Evolutionary conservation across 331 rosid genomes (phyloP), one percentile per base, ranked within the genome.

Genomic region (Malus hybrid): DNA sequence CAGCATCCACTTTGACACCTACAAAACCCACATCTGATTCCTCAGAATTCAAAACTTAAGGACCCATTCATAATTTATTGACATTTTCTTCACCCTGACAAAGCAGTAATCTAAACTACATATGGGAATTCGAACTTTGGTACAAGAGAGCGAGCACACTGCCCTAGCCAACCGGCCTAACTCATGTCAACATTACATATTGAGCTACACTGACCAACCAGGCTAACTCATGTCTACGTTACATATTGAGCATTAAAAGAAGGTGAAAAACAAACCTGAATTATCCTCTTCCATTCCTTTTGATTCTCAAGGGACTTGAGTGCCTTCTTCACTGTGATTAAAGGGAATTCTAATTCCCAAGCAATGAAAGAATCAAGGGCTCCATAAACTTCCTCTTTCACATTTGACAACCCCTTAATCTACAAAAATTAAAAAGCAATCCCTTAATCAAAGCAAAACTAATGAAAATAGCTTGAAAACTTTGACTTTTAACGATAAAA

Each of bases 341-440:
- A 80, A 74, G 97, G 99, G 75, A 94, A 94, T 74, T 94, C 99
- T 66, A 94, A 78, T 52, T 94, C 99, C 97, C 99, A 94, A 15
- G 99, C 99, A 82, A 94, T 89, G 78, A 86, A 92, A 57, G 99
- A 84, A 89, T 94, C 99, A 73, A 94, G 99, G 74, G 97, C 97
- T 32, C 97, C 99, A 76, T 94, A 94, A 65, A 94, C 91, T 87
- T 94, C 99, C 88, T 94, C 99, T 86, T 94, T 94, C 77, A 94
- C 93, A 80, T 94, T 92, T 63, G 97, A 92, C 78, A 92, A 74
- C 32, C 81, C 89, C 39, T 87, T 90, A 77, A 92, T 72, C 99
- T 93, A 82, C 61, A 55, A 63, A 56, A 19, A 6, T 16, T 16
- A 52, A 52, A 0, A 0, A 39, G 46, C 46, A 39, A 39, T 36